A percentile compares a stretch with the other conserved stretches of the same genome.
Evolutionary conservation across 2,329 filamentous ascomycete genomes (phyloP).

Genomic region (Calonectria ilicicola): DNA sequence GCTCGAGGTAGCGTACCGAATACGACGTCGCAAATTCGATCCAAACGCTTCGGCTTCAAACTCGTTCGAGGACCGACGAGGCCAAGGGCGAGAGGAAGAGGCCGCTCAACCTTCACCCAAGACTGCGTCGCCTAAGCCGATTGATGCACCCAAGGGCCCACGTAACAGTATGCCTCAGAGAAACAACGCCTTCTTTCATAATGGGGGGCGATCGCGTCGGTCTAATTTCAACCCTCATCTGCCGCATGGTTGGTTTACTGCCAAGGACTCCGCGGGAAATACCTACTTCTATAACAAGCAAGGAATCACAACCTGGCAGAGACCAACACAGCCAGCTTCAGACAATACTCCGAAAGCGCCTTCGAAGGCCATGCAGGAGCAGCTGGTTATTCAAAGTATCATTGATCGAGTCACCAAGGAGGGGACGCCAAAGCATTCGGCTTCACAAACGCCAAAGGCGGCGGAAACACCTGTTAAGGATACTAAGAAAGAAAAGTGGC

Average conservation of each 20-base stretch:
- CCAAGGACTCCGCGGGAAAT: slow-evolving; percentile 76
- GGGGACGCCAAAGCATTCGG: slow-evolving; percentile 60
- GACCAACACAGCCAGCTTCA: slow-evolving; percentile 77
- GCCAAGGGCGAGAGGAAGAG: slow-evolving; percentile 57
- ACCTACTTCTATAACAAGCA: slow-evolving; percentile 88
- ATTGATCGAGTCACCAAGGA: slow-evolving; percentile 87
- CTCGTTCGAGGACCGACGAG: slow-evolving; percentile 73
- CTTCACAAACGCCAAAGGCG: slow-evolving; percentile 75
- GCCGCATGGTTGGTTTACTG: slow-evolving; percentile 87
- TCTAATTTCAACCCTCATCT: slow-evolving; percentile 69
- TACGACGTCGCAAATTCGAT: slow-evolving; percentile 89
- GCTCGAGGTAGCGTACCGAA: slow-evolving; percentile 90
- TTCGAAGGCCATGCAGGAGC: slow-evolving; percentile 71
- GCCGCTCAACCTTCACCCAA: slow-evolving; percentile 52
- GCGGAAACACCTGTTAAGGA: slow-evolving; percentile 66
- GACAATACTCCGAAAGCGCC: slow-evolving; percentile 73
- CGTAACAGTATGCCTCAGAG: slow-evolving; percentile 71
- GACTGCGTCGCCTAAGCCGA: slow-evolving; percentile 56
- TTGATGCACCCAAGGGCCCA: slow-evolving; percentile 68
- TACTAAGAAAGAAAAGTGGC: slow-evolving; percentile 78
- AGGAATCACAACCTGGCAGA: slow-evolving; percentile 84
- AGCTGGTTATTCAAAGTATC: slow-evolving; percentile 84
- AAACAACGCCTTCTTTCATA: slow-evolving; percentile 63
- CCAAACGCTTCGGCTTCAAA: slow-evolving; percentile 70
- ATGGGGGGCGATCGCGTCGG: slow-evolving; percentile 62